These are phyloP conservation scores for Penicillium paxilli DNA, from an alignment of 495 filamentous ascomycete genomes.

Conservation along the genomic window DNA sequence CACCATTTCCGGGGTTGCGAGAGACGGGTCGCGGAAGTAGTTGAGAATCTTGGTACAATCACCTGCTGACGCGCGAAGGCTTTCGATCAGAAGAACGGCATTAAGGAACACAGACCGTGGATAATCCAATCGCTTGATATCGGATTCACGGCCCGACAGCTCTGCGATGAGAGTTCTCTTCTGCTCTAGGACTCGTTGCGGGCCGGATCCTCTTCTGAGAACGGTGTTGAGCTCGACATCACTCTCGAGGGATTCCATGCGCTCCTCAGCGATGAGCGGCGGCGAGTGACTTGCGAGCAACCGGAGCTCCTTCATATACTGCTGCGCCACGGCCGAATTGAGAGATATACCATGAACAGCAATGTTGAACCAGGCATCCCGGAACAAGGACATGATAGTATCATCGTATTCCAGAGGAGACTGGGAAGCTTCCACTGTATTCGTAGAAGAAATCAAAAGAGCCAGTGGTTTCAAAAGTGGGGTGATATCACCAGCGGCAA, in stretches of 20 bases:
- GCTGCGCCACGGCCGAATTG: slow-evolving; percentile 64
- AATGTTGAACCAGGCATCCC: slow-evolving; percentile 97
- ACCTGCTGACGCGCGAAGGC: slow-evolving; percentile 74
- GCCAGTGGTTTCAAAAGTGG: slow-evolving; percentile 82
- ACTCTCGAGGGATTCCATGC: slow-evolving; percentile 85
- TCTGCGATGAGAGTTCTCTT: slow-evolving; percentile 72
- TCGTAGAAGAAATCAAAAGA: slow-evolving; percentile 63
- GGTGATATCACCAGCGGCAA: slow-evolving; percentile 80
- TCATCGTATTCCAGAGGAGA: slow-evolving; percentile 52
- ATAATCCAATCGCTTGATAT: slow-evolving; percentile 80
- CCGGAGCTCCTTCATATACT: slow-evolving; percentile 69
- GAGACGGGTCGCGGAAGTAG: slow-evolving; percentile 89
- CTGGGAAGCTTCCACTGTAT: slow-evolving; percentile 31
- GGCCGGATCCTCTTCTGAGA: slow-evolving; percentile 74
- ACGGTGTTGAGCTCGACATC: slow-evolving; percentile 95
- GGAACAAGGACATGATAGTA: slow-evolving; percentile 66
- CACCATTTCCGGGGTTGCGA: slow-evolving; percentile 75
- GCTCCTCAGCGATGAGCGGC: slow-evolving; percentile 78
- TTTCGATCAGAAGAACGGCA: slow-evolving; percentile 82
- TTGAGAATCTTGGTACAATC: slow-evolving; percentile 83
- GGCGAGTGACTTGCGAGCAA: slow-evolving; percentile 82
- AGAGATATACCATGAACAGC: slow-evolving; percentile 88
- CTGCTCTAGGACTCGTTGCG: slow-evolving; percentile 74
- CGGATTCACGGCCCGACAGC: slow-evolving; percentile 69
- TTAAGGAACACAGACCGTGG: slow-evolving; percentile 89